These are phyloP conservation scores for Picochlorum sp. DNA, from an alignment of 139 green algal species.

Conservation along the genomic window DNA sequence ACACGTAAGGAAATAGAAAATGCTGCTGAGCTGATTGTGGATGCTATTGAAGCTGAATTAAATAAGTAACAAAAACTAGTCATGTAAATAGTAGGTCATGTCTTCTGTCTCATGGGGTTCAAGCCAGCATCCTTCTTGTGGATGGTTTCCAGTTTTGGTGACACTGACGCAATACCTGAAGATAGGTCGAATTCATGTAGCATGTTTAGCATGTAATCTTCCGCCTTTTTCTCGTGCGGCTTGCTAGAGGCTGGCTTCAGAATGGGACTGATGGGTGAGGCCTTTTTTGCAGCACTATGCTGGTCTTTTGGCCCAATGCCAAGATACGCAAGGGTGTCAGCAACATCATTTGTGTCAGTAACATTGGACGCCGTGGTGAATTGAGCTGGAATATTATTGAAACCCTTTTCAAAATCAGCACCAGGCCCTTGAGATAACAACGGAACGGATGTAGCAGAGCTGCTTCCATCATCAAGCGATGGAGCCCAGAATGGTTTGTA, in stretches of 20 bases:
- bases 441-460: not conserved
- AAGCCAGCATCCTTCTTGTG: no score
- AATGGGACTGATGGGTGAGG: no score
- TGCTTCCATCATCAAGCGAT: not conserved
- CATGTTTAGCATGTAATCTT: not conserved
- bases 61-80: no score
- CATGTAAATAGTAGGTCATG: no score
- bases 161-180: not conserved
- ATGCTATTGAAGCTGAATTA: not conserved
- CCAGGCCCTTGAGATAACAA: not conserved
- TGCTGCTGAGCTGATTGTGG: not conserved
- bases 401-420: slow-evolving; percentile 6
- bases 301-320: not conserved
- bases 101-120: no score
- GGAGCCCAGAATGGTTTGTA: slow-evolving; percentile 12
- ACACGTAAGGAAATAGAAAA: not conserved
- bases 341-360: not conserved
- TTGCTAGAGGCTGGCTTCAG: not conserved
- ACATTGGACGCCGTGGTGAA: not conserved
- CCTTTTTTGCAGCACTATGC: no score
- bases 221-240: slow-evolving; percentile 5
- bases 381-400: slow-evolving; percentile 2
- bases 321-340: not conserved
- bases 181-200: not conserved
- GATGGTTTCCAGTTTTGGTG: not conserved